phyloP scores from a whole-genome alignment of 2,329 filamentous ascomycete species.

The Alternaria ventricosa region DNA sequence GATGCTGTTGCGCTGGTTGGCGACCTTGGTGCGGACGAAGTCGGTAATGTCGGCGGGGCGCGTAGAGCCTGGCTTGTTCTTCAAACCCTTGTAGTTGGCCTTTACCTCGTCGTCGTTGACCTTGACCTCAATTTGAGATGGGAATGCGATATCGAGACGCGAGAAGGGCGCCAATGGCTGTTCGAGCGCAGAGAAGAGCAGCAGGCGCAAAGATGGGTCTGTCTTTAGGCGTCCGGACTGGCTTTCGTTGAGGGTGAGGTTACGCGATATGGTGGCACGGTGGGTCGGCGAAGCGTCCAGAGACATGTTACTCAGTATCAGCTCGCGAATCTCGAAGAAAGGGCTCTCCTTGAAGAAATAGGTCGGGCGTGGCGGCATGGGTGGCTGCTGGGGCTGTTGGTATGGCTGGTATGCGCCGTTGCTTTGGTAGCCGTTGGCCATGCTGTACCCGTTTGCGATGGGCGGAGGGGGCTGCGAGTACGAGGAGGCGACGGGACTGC shows the following conservation, averaged over 20 bases:
- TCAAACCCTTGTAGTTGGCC: slow-evolving; percentile 90
- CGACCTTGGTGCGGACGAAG: slow-evolving; percentile 70
- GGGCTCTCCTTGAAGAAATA: slow-evolving; percentile 77
- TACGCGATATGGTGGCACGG: slow-evolving; percentile 63
- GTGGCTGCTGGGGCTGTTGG: slow-evolving; percentile 24
- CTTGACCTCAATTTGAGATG: slow-evolving; percentile 89
- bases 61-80: slow-evolving; percentile 95
- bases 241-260: slow-evolving; percentile 64
- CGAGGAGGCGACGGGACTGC: slow-evolving; percentile 24
- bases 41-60: slow-evolving; percentile 90
- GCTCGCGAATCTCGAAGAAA: slow-evolving; percentile 76
- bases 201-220: slow-evolving; percentile 71
- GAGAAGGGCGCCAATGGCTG: slow-evolving; percentile 41
- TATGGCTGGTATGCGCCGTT: slow-evolving; percentile 16
- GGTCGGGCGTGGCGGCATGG: slow-evolving; percentile 30
- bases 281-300: slow-evolving; percentile 72
- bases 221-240: slow-evolving; percentile 62
- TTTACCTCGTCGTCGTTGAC: slow-evolving; percentile 88
- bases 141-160: slow-evolving; percentile 78
- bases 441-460: slow-evolving; percentile 27
- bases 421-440: slow-evolving; percentile 27
- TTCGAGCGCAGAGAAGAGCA: slow-evolving; percentile 83
- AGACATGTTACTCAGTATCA: slow-evolving; percentile 68
- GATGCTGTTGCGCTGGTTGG: slow-evolving; percentile 75
- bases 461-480: slow-evolving; percentile 26